These are phyloP conservation scores for Hyaloscypha finlandica DNA, from an alignment of 495 filamentous ascomycete genomes.

Conservation along the genomic window DNA sequence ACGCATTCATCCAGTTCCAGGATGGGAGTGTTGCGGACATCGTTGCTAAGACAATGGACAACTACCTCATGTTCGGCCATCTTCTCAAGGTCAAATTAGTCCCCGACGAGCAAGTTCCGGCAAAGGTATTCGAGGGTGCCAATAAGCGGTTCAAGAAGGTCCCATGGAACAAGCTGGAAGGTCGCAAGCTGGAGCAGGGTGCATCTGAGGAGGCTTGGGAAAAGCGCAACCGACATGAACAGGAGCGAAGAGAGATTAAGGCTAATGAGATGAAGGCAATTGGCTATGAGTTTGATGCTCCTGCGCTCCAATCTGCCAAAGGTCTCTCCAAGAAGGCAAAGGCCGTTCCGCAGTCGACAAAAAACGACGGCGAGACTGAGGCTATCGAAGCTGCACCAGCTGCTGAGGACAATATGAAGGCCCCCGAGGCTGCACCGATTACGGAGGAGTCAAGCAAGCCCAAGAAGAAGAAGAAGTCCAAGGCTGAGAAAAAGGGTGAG, in stretches of 20 bases:
- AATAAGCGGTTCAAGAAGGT: constrained; percentile 85
- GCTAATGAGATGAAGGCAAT: constrained; percentile 74
- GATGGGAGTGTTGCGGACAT: constrained; percentile 79
- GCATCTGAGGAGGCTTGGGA: constrained; percentile 75
- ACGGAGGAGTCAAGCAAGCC: constrained; percentile 15
- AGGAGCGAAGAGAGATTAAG: constrained; percentile 63
- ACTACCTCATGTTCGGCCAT: constrained; percentile 93
- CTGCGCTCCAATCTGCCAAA: constrained; percentile 68
- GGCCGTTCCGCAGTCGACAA: constrained; percentile 19
- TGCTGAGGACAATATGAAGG: neutral
- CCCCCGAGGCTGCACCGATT: constrained; percentile 1
- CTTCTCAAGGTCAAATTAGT: constrained; percentile 84
- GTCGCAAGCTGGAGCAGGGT: constrained; percentile 68
- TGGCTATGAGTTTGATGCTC: constrained; percentile 82
- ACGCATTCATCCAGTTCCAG: constrained; percentile 89
- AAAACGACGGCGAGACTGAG: constrained; percentile 39
- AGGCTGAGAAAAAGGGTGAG: neutral
- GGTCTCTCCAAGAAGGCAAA: constrained; percentile 47
- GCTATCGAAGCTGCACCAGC: constrained; percentile 23
- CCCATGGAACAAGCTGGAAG: constrained; percentile 82
- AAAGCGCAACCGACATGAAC: constrained; percentile 68
- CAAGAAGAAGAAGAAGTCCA: constrained; percentile 18
- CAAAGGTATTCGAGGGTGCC: constrained; percentile 80
- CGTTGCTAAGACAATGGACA: constrained; percentile 93
- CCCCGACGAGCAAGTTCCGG: constrained; percentile 73